Percentiles rank a stretch among this genome's conserved stretches.
These are phyloP conservation scores for Botryotinia convoluta DNA, from an alignment of 2,329 filamentous ascomycete species.

Conservation along the genomic window DNA sequence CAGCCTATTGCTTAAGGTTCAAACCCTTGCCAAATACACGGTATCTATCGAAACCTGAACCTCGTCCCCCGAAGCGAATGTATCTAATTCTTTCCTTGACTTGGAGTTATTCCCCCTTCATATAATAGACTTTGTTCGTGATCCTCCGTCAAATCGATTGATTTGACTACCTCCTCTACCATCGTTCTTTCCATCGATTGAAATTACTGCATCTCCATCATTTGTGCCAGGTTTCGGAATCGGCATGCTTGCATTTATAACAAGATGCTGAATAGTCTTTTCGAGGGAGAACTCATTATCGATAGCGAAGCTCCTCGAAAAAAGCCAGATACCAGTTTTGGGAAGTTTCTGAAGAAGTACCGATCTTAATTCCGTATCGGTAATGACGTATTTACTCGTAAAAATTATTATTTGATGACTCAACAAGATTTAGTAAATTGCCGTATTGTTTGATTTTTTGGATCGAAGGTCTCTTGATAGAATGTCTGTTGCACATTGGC, in stretches of 20 bases:
- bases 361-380: background rate
- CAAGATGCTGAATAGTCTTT: background rate
- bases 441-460: background rate
- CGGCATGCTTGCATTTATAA: background rate
- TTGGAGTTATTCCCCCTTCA: fast-evolving
- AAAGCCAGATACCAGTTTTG: background rate
- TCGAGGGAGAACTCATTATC: background rate
- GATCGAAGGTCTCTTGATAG: background rate
- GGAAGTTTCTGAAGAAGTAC: background rate
- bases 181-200: background rate
- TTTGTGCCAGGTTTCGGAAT: background rate
- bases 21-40: background rate
- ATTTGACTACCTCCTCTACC: background rate
- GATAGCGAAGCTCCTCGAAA: fast-evolving
- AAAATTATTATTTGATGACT: background rate
- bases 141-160: background rate
- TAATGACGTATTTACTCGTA: background rate
- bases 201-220: background rate
- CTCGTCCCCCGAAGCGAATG: background rate
- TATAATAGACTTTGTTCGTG: background rate
- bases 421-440: background rate
- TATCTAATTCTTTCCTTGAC: background rate
- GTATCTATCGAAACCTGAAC: background rate
- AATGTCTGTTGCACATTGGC: background rate
- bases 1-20: background rate